Percentiles rank a stretch among this genome's conserved stretches.
These are phyloP conservation scores for Simplicillium aogashimaense DNA, from an alignment of 2,329 filamentous ascomycete genomes.

Conservation along the genomic window DNA sequence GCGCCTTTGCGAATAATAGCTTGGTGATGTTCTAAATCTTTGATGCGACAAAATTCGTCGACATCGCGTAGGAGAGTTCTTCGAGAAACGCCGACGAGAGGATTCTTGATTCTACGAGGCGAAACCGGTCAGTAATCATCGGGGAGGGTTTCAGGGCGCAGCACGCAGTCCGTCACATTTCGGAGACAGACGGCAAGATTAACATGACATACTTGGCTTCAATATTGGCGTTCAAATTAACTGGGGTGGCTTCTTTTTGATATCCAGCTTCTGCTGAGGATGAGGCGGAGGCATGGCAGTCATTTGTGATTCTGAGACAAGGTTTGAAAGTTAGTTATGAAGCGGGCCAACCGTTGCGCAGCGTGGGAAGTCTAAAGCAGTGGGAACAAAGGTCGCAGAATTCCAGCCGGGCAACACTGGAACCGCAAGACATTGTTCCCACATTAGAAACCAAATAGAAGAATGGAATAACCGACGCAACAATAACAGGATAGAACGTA, in stretches of 20 bases:
- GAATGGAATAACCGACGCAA: no score
- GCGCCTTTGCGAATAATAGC: constrained; percentile 57
- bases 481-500: no score
- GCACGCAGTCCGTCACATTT: no score
- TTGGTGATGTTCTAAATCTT: constrained; percentile 48
- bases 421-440: no score
- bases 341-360: background rate
- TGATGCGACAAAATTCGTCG: constrained; percentile 49
- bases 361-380: background rate
- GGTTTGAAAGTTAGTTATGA: constrained; percentile 9
- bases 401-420: no score
- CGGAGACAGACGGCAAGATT: background rate
- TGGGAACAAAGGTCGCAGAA: no score
- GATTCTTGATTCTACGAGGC: constrained; percentile 29
- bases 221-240: constrained; percentile 34
- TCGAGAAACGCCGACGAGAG: constrained; percentile 42
- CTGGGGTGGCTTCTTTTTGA: constrained; percentile 18
- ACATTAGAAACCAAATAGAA: no score
- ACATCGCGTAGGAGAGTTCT: constrained; percentile 42
- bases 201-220: constrained; percentile 30
- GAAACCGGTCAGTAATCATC: constrained; percentile 2
- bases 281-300: constrained; percentile 18
- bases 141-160: background rate
- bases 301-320: constrained; percentile 13
- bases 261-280: constrained; percentile 25